Conservation (phyloP, 768 basidiomycete species). For the Suillus hirtellus region DNA sequence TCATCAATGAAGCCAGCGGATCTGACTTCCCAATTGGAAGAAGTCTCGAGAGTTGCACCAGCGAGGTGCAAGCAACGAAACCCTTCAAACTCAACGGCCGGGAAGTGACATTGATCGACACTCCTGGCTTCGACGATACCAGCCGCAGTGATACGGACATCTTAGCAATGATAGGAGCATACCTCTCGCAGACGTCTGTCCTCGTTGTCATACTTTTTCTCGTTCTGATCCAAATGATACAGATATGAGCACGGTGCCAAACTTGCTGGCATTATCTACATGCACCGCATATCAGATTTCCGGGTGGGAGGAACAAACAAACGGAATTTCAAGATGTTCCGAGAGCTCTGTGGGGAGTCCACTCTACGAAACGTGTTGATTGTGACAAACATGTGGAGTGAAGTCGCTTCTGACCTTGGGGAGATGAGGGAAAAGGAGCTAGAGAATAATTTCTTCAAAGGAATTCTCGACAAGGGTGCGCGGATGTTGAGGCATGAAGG, state of each 20-base stretch:
- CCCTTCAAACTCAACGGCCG: conserved; percentile 45
- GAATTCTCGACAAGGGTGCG: conserved; percentile 42
- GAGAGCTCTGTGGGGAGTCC: conserved; percentile 44
- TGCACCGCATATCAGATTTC: conserved; percentile 45
- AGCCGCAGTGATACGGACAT: conserved; percentile 46
- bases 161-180: conserved; percentile 39
- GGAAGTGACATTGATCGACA: conserved; percentile 51
- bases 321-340: conserved; percentile 43
- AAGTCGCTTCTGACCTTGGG: conserved; percentile 30
- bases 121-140: conserved; percentile 62
- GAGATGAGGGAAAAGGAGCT: conserved; percentile 41
- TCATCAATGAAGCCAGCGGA: conserved; percentile 48
- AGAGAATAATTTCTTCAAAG: conserved; percentile 40
- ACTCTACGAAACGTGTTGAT: conserved; percentile 43
- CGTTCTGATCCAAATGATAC: not conserved
- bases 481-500: conserved; percentile 37
- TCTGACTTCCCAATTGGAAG: conserved; percentile 41
- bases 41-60: conserved; percentile 45
- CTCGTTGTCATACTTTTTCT: not conserved
- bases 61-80: conserved; percentile 37
- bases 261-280: conserved; percentile 44
- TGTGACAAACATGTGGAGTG: conserved; percentile 48
- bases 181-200: conserved; percentile 16
- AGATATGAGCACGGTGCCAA: conserved; percentile 18
- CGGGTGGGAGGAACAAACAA: conserved; percentile 41